A percentile compares a stretch with the other conserved stretches of the same genome.
Conservation (phyloP, 345 rosid genomes). For the Adansonia digitata region DNA sequence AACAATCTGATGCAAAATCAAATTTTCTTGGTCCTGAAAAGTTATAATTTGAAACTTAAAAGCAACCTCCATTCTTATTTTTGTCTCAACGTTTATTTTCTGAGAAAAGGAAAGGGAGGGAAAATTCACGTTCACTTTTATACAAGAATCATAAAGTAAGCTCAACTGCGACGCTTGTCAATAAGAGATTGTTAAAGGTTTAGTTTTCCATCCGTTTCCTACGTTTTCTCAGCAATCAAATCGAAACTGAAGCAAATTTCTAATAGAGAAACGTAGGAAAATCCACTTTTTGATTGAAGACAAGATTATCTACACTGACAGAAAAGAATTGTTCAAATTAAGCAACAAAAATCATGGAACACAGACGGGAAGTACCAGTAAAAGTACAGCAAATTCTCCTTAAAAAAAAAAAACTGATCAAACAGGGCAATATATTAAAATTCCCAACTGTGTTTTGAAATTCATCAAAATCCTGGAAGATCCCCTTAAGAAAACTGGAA, state of each 20-base stretch:
- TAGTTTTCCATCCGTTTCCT: too few species aligned
- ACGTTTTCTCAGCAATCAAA: too few species aligned
- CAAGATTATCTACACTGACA: neutral
- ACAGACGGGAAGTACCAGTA: slow-evolving; percentile 33
- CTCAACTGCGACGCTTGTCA: neutral
- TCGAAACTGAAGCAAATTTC: neutral
- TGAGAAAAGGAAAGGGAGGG: too few species aligned
- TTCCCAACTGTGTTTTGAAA: slow-evolving; percentile 28
- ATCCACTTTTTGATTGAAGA: neutral
- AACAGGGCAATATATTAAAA: slow-evolving; percentile 19
- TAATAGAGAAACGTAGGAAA: neutral
- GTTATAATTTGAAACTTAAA: neutral
- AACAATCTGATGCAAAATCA: neutral
- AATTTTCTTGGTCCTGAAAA: too few species aligned
- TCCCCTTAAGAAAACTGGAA: slow-evolving; percentile 18
- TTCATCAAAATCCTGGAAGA: slow-evolving; percentile 20
- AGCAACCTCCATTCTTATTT: neutral
- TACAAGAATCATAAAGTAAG: neutral
- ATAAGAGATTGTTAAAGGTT: neutral
- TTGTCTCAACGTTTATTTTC: neutral
- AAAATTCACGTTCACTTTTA: neutral
- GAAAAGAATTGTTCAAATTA: neutral
- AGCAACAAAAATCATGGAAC: slow-evolving; percentile 8
- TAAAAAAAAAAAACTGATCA: slow-evolving; percentile 14
- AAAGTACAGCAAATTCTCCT: slow-evolving; percentile 14